These are phyloP conservation scores for Pythium diclinum DNA, from an alignment of 352 stramenopile genomes.

Conservation along the genomic window DNA sequence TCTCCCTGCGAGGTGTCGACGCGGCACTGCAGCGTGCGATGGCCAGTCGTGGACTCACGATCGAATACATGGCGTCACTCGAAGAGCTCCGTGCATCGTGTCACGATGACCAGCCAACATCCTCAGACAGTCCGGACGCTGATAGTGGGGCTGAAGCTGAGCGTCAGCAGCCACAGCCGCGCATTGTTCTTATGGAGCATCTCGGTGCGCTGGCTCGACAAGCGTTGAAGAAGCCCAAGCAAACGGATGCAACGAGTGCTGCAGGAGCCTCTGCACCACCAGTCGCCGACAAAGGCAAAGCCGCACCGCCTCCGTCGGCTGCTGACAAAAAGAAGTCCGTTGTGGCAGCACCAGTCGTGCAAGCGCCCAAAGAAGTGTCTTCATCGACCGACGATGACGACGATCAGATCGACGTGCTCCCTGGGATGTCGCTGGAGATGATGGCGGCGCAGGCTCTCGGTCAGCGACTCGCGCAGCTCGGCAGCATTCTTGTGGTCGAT, in stretches of 20 bases:
- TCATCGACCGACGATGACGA: not conserved
- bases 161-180: slow-evolving; percentile 7
- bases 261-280: not conserved
- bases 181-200: slow-evolving; percentile 46
- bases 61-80: slow-evolving; percentile 34
- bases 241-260: not conserved
- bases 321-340: slow-evolving; percentile 25
- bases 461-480: slow-evolving; percentile 10
- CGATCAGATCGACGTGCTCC: slow-evolving; percentile 14
- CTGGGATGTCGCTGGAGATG: slow-evolving; percentile 27
- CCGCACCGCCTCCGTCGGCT: not conserved
- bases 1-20: slow-evolving; percentile 36
- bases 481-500: slow-evolving; percentile 15
- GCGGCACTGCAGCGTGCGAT: slow-evolving; percentile 39
- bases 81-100: slow-evolving; percentile 11
- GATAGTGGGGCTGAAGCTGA: not conserved
- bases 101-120: not conserved
- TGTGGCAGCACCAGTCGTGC: not conserved
- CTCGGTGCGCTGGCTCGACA: slow-evolving; percentile 22
- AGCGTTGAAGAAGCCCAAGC: slow-evolving; percentile 9
- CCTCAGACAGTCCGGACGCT: not conserved
- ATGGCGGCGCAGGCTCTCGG: slow-evolving; percentile 21
- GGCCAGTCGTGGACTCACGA: slow-evolving; percentile 9
- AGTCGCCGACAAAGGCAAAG: slow-evolving; percentile 20
- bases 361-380: not conserved